phyloP scores from a whole-genome alignment of 495 filamentous ascomycete species.

The Apodospora peruviana region DNA sequence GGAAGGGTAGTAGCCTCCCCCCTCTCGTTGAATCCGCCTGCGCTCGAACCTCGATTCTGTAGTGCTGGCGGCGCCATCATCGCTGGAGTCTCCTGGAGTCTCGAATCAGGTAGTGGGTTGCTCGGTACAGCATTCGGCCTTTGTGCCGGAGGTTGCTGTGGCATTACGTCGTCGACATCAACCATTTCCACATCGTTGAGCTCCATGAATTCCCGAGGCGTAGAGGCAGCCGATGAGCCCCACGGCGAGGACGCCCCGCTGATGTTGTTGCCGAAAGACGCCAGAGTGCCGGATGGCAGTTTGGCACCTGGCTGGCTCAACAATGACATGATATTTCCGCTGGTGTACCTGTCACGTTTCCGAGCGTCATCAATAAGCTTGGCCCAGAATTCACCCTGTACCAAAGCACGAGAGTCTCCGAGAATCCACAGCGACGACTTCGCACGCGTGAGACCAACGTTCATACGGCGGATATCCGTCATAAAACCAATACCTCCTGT shows the following conservation, averaged over 20 bases:
- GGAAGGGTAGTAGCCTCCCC: slow-evolving; percentile 13
- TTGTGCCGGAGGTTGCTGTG: background rate
- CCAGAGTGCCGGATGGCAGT: slow-evolving; percentile 13
- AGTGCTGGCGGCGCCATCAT: slow-evolving; percentile 3
- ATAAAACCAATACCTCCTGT: slow-evolving; percentile 95
- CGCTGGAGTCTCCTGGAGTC: background rate
- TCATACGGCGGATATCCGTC: slow-evolving; percentile 97
- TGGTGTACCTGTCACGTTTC: slow-evolving; percentile 66
- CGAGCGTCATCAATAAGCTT: slow-evolving; percentile 77
- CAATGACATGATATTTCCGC: slow-evolving; percentile 53
- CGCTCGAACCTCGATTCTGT: slow-evolving; percentile 15
- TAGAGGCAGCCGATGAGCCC: background rate
- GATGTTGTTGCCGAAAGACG: slow-evolving; percentile 1
- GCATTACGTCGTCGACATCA: slow-evolving; percentile 7
- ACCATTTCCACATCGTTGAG: slow-evolving; percentile 23
- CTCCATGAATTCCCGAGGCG: background rate
- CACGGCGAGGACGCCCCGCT: background rate
- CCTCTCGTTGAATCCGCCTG: slow-evolving; percentile 21
- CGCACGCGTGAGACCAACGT: slow-evolving; percentile 93
- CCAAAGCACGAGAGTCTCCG: slow-evolving; percentile 78
- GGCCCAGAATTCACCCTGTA: slow-evolving; percentile 86
- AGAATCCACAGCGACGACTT: slow-evolving; percentile 94
- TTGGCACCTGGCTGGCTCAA: slow-evolving; percentile 30
- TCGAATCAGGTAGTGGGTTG: background rate
- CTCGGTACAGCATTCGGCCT: background rate